phyloP scores from a whole-genome alignment of 176 grass and related monocot genomes.

The Tuctoria greenei region DNA sequence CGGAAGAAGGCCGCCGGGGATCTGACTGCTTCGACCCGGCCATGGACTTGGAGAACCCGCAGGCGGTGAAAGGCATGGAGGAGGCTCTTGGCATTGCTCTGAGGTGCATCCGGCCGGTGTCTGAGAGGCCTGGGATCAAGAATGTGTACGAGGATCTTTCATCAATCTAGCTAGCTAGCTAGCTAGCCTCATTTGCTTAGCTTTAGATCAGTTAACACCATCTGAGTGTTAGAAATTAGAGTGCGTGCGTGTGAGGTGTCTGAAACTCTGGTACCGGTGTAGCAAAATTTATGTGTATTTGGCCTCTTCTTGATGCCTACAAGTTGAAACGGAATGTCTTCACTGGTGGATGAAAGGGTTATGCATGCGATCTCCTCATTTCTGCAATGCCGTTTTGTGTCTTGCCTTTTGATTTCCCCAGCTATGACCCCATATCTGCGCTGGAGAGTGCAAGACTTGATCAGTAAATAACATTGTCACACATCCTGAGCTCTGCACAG shows the following conservation, averaged over 20 bases:
- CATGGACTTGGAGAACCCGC: constrained; percentile 61
- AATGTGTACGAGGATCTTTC: constrained; percentile 97
- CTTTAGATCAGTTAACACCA: constrained; percentile 29
- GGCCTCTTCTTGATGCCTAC: constrained; percentile 70
- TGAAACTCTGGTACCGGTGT: constrained; percentile 32
- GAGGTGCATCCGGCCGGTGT: constrained; percentile 83
- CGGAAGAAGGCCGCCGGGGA: constrained; percentile 64
- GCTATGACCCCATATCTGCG: not conserved
- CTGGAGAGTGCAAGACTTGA: not conserved
- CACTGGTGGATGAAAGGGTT: constrained; percentile 13
- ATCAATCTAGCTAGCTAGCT: constrained; percentile 64
- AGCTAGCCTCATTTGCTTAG: constrained; percentile 28
- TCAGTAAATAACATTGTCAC: not conserved
- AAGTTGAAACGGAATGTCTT: constrained; percentile 42
- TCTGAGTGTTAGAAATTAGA: constrained; percentile 29
- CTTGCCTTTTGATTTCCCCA: not conserved
- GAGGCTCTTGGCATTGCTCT: constrained; percentile 84
- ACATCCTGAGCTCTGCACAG: not conserved
- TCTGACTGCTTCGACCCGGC: constrained; percentile 71
- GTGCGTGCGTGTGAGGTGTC: constrained; percentile 41
- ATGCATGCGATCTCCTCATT: not conserved
- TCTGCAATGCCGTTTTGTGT: not conserved
- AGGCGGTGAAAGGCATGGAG: constrained; percentile 76
- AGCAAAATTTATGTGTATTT: constrained; percentile 44
- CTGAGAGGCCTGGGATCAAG: constrained; percentile 88